A percentile compares a stretch with the other conserved stretches of the same genome.
These are phyloP conservation scores for Eutrema japonicum DNA, from an alignment of 345 rosid genomes.

Conservation along the genomic window DNA sequence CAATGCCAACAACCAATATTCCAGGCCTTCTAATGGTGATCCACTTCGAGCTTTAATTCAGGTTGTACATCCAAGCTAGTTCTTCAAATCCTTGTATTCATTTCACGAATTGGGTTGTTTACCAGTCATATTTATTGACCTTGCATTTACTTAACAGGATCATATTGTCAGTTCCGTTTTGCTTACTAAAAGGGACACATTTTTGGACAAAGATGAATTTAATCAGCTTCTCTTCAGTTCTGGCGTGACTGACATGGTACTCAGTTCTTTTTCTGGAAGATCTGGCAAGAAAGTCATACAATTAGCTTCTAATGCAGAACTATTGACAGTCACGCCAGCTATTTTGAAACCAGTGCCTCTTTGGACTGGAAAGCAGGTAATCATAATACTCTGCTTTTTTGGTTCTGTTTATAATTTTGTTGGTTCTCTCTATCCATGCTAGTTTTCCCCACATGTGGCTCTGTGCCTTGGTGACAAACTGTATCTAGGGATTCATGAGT, in stretches of 20 bases:
- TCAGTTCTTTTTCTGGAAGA: conserved; percentile 51
- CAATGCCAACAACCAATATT: conserved; percentile 96
- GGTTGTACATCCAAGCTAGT: conserved; percentile 51
- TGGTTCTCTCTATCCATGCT: conserved; percentile 12
- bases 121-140: conserved; percentile 16
- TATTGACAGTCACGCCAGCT: conserved; percentile 60
- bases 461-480: conserved; percentile 15
- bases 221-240: conserved; percentile 86
- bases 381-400: conserved; percentile 16
- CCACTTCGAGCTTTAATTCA: conserved; percentile 93
- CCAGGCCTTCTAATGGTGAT: conserved; percentile 92
- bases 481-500: neutral
- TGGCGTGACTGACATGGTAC: conserved; percentile 60
- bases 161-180: conserved; percentile 87
- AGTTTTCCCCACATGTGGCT: conserved; percentile 13
- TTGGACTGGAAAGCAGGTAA: conserved; percentile 99
- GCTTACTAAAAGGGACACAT: conserved; percentile 90
- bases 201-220: conserved; percentile 68
- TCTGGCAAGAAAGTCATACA: conserved; percentile 69
- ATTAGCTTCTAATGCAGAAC: conserved; percentile 55
- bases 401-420: conserved; percentile 10
- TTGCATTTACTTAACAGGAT: conserved; percentile 62
- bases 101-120: conserved; percentile 17
- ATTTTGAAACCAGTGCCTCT: conserved; percentile 84
- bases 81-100: conserved; percentile 17